phyloP scores from a whole-genome alignment of 2,329 filamentous ascomycete genomes.

The Pestalotiopsis sp. region DNA sequence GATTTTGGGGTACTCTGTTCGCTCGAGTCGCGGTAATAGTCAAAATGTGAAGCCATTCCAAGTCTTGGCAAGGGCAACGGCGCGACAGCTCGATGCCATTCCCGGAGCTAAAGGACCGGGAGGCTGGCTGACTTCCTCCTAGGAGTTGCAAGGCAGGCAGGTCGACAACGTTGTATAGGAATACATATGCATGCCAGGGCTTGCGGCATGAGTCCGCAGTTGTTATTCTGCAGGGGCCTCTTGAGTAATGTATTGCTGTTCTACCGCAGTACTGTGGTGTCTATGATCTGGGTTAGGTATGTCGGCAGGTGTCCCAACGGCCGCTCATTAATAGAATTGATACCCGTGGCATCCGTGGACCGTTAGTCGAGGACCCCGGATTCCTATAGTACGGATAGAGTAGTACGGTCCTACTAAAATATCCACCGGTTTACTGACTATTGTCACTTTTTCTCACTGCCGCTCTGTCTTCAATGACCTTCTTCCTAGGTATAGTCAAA shows the following conservation, averaged over 20 bases:
- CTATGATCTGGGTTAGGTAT: background rate
- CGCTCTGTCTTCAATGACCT: background rate
- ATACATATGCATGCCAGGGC: background rate
- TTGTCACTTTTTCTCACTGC: background rate
- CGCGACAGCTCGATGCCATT: background rate
- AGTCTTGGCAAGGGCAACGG: background rate
- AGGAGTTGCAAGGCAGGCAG: background rate
- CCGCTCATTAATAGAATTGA: background rate
- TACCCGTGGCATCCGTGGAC: background rate
- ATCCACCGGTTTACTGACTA: background rate
- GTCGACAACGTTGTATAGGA: background rate
- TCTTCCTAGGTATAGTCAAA: background rate
- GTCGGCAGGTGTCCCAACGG: background rate
- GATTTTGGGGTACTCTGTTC: background rate
- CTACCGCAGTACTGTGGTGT: background rate
- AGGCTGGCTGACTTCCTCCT: background rate
- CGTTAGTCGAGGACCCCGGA: background rate
- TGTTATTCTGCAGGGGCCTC: background rate
- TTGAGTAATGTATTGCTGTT: background rate
- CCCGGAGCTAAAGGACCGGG: conserved; percentile 5
- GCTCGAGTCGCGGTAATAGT: background rate
- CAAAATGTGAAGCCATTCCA: background rate
- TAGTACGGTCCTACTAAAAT: background rate
- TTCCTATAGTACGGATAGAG: background rate
- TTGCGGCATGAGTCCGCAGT: background rate